Base-by-base conservation (phyloP, 2,329 filamentous ascomycete species). In the Penicillium sclerotiorum region DNA sequence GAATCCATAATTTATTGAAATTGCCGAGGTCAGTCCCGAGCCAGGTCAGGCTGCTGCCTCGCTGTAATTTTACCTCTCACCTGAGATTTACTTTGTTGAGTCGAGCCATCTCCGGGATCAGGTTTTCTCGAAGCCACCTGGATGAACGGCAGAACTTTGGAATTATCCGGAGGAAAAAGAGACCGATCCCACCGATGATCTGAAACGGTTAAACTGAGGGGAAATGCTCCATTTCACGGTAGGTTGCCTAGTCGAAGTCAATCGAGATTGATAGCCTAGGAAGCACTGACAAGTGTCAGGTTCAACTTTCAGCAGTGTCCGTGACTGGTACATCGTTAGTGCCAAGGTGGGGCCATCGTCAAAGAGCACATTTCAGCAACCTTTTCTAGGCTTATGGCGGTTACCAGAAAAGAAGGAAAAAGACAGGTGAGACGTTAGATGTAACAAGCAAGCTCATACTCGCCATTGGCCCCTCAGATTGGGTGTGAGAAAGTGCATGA, bases 321-420 rank as follows among this genome's bases (percentile, higher is more conserved):
- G 15, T 18, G 15, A 28, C 25, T 28, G 8, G 33, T 18, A 36
- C n/a, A 17, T 36, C 15, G 15, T 32, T 17, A 20, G 28, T 32
- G 27, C 27, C 27, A 33, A 43, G 27, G 27, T 43, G 40, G 40
- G 28, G 27, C 25, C n/a, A 42, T 5, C 7, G 25, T 21, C 18
- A 21, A 22, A 13, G 7, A 18, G 40, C 13, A 43, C 30, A 23
- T 21, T 20, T 33, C 27, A 33, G 27, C 40, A 23, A 8, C 27
- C 9, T 33, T 43, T 43, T 6, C 28, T 43, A 43, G 40, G 40
- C 40, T 43, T 43, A 43, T 43, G 28, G 40, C 40, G 40, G 22
- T 43, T 32, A 22, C 5, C 13, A 9, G 15, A 43, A 33, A 43
- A 43, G 15, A 43, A 43, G 17, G 11, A 23, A 33, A 43, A 32